Evolutionary conservation across 2,329 filamentous ascomycete species (phyloP).

Genomic region (Colletotrichum sp.): DNA sequence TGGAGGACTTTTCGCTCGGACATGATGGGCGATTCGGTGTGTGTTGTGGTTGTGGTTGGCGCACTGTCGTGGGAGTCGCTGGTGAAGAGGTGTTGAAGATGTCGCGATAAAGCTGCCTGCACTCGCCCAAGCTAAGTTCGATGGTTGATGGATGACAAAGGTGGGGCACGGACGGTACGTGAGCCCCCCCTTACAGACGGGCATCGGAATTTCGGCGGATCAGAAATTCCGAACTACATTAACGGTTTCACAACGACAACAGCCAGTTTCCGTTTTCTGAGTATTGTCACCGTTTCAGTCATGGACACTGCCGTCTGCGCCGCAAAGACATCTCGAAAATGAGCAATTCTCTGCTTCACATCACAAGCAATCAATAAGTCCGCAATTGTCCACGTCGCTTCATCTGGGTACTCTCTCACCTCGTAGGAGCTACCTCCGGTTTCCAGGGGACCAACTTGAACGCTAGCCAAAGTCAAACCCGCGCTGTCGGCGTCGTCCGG

Average conservation of each 20-base stretch:
- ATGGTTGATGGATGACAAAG: background rate
- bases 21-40: conserved; percentile 59
- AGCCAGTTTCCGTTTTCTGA: background rate
- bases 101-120: background rate
- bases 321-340: background rate
- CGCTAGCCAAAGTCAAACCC: background rate
- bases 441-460: background rate
- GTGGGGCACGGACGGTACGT: background rate
- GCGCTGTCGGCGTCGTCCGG: background rate
- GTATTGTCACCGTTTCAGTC: background rate
- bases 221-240: background rate
- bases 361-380: background rate
- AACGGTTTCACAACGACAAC: background rate
- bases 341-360: background rate
- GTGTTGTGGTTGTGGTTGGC: background rate
- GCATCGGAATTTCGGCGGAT: fast-evolving
- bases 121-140: background rate
- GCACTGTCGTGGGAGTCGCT: background rate
- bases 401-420: background rate
- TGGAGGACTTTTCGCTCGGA: conserved; percentile 83
- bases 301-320: background rate
- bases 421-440: background rate
- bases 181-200: background rate
- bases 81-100: background rate
- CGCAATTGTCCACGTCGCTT: fast-evolving